Conservation (phyloP, 176 grass and related monocot species). For the Phyllostachys edulis region DNA sequence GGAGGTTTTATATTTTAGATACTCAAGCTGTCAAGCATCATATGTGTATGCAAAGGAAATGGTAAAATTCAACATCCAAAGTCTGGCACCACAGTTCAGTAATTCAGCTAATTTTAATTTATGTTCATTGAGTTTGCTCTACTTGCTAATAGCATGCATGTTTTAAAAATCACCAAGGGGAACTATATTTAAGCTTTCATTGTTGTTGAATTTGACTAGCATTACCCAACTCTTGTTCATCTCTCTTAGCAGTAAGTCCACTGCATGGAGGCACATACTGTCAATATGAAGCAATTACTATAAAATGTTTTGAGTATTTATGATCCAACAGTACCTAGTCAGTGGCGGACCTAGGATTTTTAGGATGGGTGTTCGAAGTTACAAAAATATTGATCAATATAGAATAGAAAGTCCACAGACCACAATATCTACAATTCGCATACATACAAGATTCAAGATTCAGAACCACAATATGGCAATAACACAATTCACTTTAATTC, state of each 20-base stretch:
- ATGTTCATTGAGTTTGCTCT: neutral
- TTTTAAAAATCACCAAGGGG: neutral
- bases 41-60: neutral
- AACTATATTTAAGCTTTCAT: constrained; percentile 1
- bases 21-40: neutral
- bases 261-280: neutral
- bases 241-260: neutral
- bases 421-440: too few relatives aligned
- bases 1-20: neutral
- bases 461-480: too few relatives aligned
- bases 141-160: neutral
- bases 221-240: neutral
- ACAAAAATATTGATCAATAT: too few relatives aligned
- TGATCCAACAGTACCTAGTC: neutral
- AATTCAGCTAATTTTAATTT: constrained; percentile 16
- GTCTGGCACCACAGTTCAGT: neutral
- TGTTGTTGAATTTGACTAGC: neutral
- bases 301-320: neutral
- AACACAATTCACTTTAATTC: too few relatives aligned
- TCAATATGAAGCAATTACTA: neutral
- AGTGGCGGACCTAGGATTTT: too few relatives aligned
- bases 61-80: neutral
- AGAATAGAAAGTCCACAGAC: too few relatives aligned
- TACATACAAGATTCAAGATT: too few relatives aligned
- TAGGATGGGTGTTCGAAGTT: too few relatives aligned